A percentile compares a stretch with the other conserved stretches of the same genome.
Conservation (phyloP, 2,329 filamentous ascomycete species). For the Xylaria sp. region DNA sequence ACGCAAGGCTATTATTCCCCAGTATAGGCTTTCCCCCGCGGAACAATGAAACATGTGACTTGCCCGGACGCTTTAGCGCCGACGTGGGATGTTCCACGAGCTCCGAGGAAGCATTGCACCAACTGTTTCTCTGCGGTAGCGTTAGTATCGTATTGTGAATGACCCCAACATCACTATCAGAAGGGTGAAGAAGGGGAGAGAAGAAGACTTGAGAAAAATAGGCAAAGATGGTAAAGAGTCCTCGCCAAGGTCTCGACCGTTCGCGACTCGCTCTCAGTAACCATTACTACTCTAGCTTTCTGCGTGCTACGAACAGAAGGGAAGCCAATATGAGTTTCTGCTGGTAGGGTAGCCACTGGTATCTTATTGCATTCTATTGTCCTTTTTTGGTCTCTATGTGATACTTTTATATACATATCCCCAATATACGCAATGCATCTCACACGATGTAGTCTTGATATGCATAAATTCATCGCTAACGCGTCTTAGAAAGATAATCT, state of each 20-base stretch:
- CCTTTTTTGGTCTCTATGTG: conserved; percentile 3
- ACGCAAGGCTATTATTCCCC: too few relatives aligned
- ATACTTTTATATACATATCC: conserved; percentile 17
- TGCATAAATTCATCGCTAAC: conserved; percentile 13
- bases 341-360: neutral
- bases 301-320: neutral
- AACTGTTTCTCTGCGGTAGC: too few relatives aligned
- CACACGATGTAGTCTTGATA: conserved; percentile 16
- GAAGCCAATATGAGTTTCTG: neutral
- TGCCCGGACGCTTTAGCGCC: neutral
- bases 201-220: neutral
- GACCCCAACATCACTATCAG: neutral
- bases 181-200: neutral
- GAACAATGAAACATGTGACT: conserved; percentile 4
- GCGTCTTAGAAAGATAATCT: conserved; percentile 8
- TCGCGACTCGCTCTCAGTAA: neutral
- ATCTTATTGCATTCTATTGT: conserved; percentile 19
- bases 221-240: neutral
- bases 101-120: neutral
- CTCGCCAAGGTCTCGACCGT: neutral
- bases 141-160: too few relatives aligned
- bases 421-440: conserved; percentile 1
- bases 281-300: conserved; percentile 5
- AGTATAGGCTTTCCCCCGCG: neutral
- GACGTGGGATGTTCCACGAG: neutral